phyloP scores from a whole-genome alignment of 257 asterid genomes.

The Plantago major region DNA sequence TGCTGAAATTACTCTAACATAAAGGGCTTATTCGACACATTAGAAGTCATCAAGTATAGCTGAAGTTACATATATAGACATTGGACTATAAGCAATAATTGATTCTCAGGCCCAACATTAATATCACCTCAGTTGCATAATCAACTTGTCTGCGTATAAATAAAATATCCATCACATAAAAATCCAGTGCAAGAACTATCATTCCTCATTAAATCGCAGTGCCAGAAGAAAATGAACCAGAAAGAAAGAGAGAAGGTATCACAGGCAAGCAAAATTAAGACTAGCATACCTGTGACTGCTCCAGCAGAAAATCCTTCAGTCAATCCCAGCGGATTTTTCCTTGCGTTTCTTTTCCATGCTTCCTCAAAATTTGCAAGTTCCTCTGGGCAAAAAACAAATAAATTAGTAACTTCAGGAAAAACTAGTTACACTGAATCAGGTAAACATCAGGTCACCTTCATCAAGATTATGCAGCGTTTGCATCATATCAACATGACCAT shows the following conservation, averaged over 20 bases:
- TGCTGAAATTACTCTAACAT: too few species aligned
- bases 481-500: conserved; percentile 78
- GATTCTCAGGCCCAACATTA: too few species aligned
- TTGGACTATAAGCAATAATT: too few species aligned
- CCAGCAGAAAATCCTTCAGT: conserved; percentile 29
- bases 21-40: too few species aligned
- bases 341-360: conserved; percentile 72
- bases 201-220: neutral
- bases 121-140: too few species aligned
- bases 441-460: conserved; percentile 41
- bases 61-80: too few species aligned
- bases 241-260: conserved; percentile 2
- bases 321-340: conserved; percentile 57
- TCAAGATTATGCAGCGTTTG: conserved; percentile 83
- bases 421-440: neutral
- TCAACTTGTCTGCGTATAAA: too few species aligned
- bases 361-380: conserved; percentile 69
- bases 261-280: neutral
- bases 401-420: conserved; percentile 6
- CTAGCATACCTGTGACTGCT: conserved; percentile 37
- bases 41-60: too few species aligned
- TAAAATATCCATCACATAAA: neutral
- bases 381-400: conserved; percentile 35
- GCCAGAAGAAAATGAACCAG: neutral
- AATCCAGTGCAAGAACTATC: neutral